Base-by-base conservation (phyloP, 1,284 basidiomycete genomes). In the Cutaneotrichosporon arboriforme region DNA sequence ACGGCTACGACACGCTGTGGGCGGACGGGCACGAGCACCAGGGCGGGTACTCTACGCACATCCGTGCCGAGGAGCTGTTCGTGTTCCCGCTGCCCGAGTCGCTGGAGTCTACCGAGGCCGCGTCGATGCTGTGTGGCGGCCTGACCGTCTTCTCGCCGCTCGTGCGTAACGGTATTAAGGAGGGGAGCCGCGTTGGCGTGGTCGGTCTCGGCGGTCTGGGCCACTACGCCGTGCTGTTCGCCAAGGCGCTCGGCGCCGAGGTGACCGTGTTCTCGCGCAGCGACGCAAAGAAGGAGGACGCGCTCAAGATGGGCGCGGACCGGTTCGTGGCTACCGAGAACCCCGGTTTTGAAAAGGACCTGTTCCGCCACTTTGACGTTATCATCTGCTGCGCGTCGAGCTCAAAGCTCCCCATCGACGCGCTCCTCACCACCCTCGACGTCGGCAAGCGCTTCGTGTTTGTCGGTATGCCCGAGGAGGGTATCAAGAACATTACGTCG, bases 231-330 rank as follows among this genome's bases (percentile, higher is more conserved):
- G 76, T 83, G 37, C 76, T 82, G 54, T 84, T 83, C 61, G 82
- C 79, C 18, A 75, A 76, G 41, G 81, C 82, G 9, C 70, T 84
- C 46, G 83, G 82, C 5, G 81, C 82, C 3, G 81, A 85, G 49
- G 81, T 85, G 8, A 80, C 80, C 44, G 84, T 81, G 34, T 84
- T 86, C 74, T 83, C 84, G n/a, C 84, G 84, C 65, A 81, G 81
- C 36, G 66, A 77, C 22, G 72, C 72, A 60, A 87, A 86, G 73
- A 76, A 81, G 73, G 78, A 80, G n/a, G 84, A 86, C 62, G 82
- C 82, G 33, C 74, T 80, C 64, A 78, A 81, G 60, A 79, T 86
- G 73, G 84, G 84, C 10, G 84, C 83, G 1, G 67, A 67, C 56
- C 62, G 79, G 39, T 80, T 82, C 59, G 73, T 83, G 34, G 65